Evolutionary conservation across 2,329 filamentous ascomycete genomes (phyloP).

Genomic region (Aureobasidium sp.): DNA sequence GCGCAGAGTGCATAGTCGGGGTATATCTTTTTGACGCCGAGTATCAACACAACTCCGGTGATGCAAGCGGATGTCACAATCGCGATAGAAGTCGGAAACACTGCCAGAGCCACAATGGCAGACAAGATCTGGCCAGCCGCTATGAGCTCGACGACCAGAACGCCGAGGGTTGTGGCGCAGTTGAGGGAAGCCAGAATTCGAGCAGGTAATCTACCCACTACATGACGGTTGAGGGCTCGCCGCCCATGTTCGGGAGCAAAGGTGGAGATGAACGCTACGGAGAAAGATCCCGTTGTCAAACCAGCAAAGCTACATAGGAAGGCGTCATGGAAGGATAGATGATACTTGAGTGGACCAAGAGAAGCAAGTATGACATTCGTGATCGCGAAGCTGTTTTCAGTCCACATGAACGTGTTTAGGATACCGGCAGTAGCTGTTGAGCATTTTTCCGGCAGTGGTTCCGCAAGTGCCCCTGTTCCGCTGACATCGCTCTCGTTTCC

Average conservation of each 20-base stretch:
- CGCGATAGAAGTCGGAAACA: neutral
- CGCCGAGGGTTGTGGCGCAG: neutral
- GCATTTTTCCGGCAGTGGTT: neutral
- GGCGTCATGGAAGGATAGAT: neutral
- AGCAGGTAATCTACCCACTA: neutral
- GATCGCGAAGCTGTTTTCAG: neutral
- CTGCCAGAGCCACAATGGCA: neutral
- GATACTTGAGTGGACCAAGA: neutral
- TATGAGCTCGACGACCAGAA: neutral
- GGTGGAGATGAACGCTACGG: neutral
- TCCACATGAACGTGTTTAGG: neutral
- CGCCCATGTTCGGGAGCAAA: neutral
- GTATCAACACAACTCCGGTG: neutral
- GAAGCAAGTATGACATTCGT: constrained; percentile 1
- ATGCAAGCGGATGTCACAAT: neutral
- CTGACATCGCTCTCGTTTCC: too few relatives aligned
- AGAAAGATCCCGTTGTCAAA: neutral
- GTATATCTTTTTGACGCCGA: neutral
- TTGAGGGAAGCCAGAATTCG: neutral
- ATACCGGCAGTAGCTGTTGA: neutral
- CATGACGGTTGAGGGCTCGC: neutral
- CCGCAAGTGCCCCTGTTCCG: neutral
- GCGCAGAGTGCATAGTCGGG: neutral
- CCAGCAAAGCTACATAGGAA: neutral
- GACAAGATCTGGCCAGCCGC: constrained; percentile 4